Conservation (phyloP, 1,139 yeast genomes). For the Arxiozyma telluris region DNA sequence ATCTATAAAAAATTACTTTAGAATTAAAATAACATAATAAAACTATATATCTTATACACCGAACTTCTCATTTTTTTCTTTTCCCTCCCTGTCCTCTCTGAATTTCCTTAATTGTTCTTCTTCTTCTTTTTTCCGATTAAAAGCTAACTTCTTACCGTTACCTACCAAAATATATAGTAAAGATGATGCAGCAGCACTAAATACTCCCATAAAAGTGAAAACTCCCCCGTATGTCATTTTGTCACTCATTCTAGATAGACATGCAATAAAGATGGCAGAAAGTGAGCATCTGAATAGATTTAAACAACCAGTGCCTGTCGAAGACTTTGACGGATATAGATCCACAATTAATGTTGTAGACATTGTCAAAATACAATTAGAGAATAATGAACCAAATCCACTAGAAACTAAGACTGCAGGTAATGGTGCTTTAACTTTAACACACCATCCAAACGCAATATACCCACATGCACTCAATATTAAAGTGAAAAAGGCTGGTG, state of each 20-base stretch:
- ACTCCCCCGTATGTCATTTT: constrained; percentile 53
- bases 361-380: constrained; percentile 43
- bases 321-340: constrained; percentile 46
- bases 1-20: background rate
- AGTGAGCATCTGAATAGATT: constrained; percentile 50
- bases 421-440: constrained; percentile 40
- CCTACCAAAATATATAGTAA: constrained; percentile 22
- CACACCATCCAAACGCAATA: constrained; percentile 63
- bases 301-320: constrained; percentile 50
- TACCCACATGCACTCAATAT: constrained; percentile 34
- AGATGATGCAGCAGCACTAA: constrained; percentile 23
- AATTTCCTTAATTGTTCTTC: background rate
- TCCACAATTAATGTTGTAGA: constrained; percentile 53
- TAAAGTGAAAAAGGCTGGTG: constrained; percentile 33
- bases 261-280: constrained; percentile 55
- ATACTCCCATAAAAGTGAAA: constrained; percentile 46
- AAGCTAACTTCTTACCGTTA: constrained; percentile 19
- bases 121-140: constrained; percentile 10
- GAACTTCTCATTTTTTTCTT: background rate
- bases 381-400: constrained; percentile 45
- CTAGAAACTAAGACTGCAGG: constrained; percentile 50
- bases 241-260: constrained; percentile 45
- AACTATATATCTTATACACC: background rate
- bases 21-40: background rate
- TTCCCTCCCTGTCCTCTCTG: background rate